phyloP scores from a whole-genome alignment of 2,329 filamentous ascomycete genomes.

The Aspergillus calidoustus region DNA sequence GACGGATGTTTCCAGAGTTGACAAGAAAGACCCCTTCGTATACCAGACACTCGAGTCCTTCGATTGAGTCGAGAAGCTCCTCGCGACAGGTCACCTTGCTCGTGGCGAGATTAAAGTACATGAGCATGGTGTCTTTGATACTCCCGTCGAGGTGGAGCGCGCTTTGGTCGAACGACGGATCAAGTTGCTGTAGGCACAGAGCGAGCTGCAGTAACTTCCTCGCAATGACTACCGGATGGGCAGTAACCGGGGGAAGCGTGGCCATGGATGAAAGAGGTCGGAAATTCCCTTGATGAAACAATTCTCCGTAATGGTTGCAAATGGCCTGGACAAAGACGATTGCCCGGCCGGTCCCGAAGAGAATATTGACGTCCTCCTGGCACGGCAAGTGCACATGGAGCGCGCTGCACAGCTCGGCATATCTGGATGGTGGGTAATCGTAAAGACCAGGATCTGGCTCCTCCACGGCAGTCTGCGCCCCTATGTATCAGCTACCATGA shows the following conservation, averaged over 20 bases:
- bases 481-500: background rate
- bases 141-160: background rate
- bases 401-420: background rate
- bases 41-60: slow-evolving; percentile 13
- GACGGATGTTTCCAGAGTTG: slow-evolving; percentile 12
- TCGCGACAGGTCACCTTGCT: slow-evolving; percentile 1
- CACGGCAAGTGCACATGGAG: background rate
- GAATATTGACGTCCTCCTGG: background rate
- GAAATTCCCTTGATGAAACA: background rate
- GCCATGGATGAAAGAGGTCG: background rate
- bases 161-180: background rate
- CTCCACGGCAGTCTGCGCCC: background rate
- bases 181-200: background rate
- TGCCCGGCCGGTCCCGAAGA: background rate
- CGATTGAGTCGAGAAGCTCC: slow-evolving; percentile 2
- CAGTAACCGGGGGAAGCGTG: background rate
- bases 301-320: background rate
- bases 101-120: background rate
- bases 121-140: background rate
- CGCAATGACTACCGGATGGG: background rate
- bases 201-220: background rate
- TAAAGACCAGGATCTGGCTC: background rate
- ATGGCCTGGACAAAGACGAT: background rate
- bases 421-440: background rate
- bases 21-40: slow-evolving; percentile 7